These are phyloP conservation scores for Melampsora americana DNA, from an alignment of 1,284 basidiomycete genomes.

Conservation along the genomic window DNA sequence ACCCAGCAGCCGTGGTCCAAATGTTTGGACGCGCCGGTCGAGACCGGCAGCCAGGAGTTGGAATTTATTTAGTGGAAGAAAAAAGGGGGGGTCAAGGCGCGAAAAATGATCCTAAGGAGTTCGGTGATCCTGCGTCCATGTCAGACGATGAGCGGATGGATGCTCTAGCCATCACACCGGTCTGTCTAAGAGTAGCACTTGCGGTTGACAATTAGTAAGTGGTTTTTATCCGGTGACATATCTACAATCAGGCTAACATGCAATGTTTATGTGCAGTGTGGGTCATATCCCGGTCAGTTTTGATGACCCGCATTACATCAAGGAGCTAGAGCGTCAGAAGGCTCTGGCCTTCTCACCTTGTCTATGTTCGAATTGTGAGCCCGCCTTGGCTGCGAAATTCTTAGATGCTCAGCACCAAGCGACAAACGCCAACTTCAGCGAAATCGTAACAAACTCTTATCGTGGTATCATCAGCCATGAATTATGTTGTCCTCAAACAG, in stretches of 20 bases:
- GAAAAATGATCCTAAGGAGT: neutral
- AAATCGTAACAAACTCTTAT: neutral
- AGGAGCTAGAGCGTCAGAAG: neutral
- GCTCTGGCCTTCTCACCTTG: neutral
- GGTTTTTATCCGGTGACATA: too few species aligned
- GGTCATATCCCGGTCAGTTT: constrained; percentile 9
- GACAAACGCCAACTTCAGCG: neutral
- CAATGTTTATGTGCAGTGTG: neutral
- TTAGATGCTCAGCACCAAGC: neutral
- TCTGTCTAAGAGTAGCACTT: constrained; percentile 4
- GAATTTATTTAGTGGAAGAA: constrained; percentile 3
- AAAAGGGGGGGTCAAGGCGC: neutral
- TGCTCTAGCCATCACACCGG: neutral
- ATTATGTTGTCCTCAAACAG: neutral
- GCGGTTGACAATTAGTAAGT: too few species aligned
- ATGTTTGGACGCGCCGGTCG: constrained; percentile 2
- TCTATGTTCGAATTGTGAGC: constrained; percentile 25
- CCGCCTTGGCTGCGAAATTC: constrained; percentile 4
- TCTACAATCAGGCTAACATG: too few species aligned
- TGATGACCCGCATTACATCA: neutral
- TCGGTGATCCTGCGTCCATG: neutral
- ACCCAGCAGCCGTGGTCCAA: neutral
- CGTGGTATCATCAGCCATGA: neutral
- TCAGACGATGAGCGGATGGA: constrained; percentile 20
- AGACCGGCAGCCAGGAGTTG: constrained; percentile 2